A percentile compares a stretch with the other conserved stretches of the same genome.
Evolutionary conservation across 2,329 filamentous ascomycete species (phyloP).

Genomic region (Hypoxylon sp.): DNA sequence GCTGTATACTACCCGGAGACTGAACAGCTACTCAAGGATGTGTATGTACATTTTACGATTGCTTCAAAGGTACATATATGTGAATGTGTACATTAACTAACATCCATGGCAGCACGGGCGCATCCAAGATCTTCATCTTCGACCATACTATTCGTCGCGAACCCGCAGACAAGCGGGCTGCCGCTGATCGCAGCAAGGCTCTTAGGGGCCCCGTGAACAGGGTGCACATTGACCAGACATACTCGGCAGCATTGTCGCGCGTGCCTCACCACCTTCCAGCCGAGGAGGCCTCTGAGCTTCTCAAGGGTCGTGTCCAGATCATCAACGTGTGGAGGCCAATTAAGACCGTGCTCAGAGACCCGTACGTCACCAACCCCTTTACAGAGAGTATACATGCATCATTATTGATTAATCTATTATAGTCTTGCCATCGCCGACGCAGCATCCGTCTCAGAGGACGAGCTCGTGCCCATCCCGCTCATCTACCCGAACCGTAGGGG

Average conservation of each 20-base stretch:
- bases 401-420: background rate
- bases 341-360: slow-evolving; percentile 66
- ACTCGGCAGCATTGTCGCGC: slow-evolving; percentile 59
- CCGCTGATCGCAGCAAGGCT: slow-evolving; percentile 61
- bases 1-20: slow-evolving; percentile 80
- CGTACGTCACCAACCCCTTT: slow-evolving; percentile 44
- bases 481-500: slow-evolving; percentile 67
- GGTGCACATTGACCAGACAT: slow-evolving; percentile 73
- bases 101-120: slow-evolving; percentile 65
- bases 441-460: slow-evolving; percentile 63
- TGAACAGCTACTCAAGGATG: slow-evolving; percentile 75
- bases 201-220: slow-evolving; percentile 64
- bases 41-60: slow-evolving; percentile 55
- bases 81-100: slow-evolving; percentile 7
- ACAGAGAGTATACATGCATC: background rate
- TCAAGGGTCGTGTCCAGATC: slow-evolving; percentile 66
- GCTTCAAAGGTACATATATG: background rate
- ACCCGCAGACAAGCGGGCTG: slow-evolving; percentile 65
- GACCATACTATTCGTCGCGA: slow-evolving; percentile 70
- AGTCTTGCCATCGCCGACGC: slow-evolving; percentile 67
- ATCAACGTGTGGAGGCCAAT: slow-evolving; percentile 71
- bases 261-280: slow-evolving; percentile 63
- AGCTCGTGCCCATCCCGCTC: slow-evolving; percentile 64
- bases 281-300: slow-evolving; percentile 61
- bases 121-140: slow-evolving; percentile 70